These are phyloP conservation scores for Amanita molliuscula DNA, from an alignment of 768 basidiomycete species.

Conservation along the genomic window DNA sequence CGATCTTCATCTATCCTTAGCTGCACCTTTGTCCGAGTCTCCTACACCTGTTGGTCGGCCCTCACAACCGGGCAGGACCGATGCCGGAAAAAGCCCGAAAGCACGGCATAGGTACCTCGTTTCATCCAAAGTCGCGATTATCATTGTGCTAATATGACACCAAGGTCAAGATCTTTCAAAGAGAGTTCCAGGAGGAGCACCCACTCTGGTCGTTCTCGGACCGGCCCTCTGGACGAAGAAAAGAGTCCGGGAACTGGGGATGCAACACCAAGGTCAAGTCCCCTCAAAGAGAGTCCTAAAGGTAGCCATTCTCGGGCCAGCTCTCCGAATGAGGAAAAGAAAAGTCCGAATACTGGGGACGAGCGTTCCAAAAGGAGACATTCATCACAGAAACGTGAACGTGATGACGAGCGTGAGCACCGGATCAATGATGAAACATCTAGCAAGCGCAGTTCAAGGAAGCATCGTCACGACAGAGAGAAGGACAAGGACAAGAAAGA, in stretches of 20 bases:
- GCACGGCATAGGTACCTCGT: background rate
- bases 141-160: background rate
- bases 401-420: slow-evolving; percentile 1
- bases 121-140: background rate
- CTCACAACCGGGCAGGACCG: background rate
- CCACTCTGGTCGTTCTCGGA: background rate
- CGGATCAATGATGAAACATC: slow-evolving; percentile 5
- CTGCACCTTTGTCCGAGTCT: background rate
- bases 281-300: background rate
- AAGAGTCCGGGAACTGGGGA: background rate
- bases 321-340: background rate
- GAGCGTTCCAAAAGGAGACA: background rate
- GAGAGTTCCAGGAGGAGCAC: background rate
- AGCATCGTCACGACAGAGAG: slow-evolving; percentile 2
- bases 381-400: background rate
- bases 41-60: background rate
- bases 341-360: background rate
- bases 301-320: background rate
- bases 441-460: slow-evolving; percentile 4
- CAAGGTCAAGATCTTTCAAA: background rate
- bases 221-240: background rate
- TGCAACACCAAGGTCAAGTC: background rate
- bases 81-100: background rate
- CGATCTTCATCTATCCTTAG: background rate
- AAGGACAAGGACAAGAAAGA: background rate